Percentiles rank a stretch among this genome's conserved stretches.
phyloP scores from a whole-genome alignment of 2,329 filamentous ascomycete species.

The Trichoderma asperellum region DNA sequence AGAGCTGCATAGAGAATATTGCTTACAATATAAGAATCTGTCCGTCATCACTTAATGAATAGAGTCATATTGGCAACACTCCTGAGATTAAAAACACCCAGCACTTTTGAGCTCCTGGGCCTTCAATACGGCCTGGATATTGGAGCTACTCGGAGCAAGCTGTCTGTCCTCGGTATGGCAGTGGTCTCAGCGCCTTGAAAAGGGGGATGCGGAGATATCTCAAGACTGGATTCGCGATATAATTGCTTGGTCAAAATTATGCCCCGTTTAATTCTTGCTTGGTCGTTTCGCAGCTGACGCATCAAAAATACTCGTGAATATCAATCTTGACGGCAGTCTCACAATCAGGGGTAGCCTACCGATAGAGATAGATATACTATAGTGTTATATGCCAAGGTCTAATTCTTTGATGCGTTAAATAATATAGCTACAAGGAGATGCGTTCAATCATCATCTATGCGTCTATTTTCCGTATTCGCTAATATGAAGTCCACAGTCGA shows the following conservation, averaged over 20 bases:
- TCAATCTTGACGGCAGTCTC: neutral
- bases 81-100: neutral
- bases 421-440: rapidly evolving
- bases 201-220: neutral
- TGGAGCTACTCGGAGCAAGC: neutral
- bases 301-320: no score
- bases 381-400: neutral
- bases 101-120: neutral
- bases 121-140: neutral
- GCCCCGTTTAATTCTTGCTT: neutral
- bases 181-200: neutral
- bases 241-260: no score
- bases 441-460: neutral
- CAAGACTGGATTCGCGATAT: neutral
- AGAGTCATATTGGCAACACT: neutral
- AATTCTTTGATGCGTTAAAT: neutral
- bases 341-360: neutral
- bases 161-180: neutral
- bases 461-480: neutral
- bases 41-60: neutral
- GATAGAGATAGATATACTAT: neutral
- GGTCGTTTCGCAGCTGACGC: no score
- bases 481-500: neutral
- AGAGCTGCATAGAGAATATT: neutral
- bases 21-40: neutral